Evolutionary conservation across 768 basidiomycete genomes (phyloP), one percentile per base, ranked within the genome.

Genomic region (Lactarius sanguifluus): DNA sequence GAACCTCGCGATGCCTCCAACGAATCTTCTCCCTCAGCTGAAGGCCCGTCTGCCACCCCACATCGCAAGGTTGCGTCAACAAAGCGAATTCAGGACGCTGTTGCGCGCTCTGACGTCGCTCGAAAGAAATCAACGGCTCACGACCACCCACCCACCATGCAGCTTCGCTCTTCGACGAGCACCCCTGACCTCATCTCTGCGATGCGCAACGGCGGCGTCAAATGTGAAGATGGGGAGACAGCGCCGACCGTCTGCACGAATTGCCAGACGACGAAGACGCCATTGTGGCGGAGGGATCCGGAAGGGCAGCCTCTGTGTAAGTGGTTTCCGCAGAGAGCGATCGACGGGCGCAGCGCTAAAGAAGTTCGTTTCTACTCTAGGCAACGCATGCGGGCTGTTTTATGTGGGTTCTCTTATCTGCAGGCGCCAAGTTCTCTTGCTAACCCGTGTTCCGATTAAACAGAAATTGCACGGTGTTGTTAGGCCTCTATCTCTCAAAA

Each of bases 381-480:
- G 91, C 73, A 94, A 93, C 76, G 92, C 95, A 15, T 97, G 95
- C 76, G 94, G 95, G 4, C 78, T 97, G 70, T 97, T 96, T 81
- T 95, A 86, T 79, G 92, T 93, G 75, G 83, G 90, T 87, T 20
- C 41, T 66, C 65, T 71, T 66, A 64, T 64, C 64, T 64, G 30
- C 60, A 57, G 58, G 40, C 52, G 57, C 50, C 61, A 36, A 58
- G 64, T 54, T n/a, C 25, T 16, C 38, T 40, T 50, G 55, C 70
- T 70, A 62, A 62, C 61, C 45, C 61, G 40, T 45, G 38, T 57
- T 40, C 38, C 43, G 64, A 41, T 71, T 47, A 13, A 32, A 47
- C 54, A 96, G 92, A 98, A 98, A 87, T 80, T 98, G 45, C 96
- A 98, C 73, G 94, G 94, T 57, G 95, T 98, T 59, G 92, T 95